phyloP scores from a whole-genome alignment of 306 rosid species.

The Lagenaria siceraria region DNA sequence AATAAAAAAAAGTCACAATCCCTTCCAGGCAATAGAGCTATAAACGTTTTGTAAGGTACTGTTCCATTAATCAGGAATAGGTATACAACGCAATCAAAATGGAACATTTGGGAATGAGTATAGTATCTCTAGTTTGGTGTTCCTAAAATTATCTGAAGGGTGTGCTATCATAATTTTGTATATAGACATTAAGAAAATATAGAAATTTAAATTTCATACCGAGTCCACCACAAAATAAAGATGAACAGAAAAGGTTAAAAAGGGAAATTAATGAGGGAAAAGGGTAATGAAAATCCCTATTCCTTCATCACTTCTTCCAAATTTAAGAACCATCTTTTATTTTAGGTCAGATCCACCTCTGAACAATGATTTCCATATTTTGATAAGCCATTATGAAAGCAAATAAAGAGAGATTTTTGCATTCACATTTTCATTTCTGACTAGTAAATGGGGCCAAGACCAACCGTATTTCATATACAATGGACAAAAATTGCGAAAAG shows the following conservation, averaged over 20 bases:
- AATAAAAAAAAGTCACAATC: not conserved
- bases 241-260: too few species aligned
- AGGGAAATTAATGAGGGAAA: too few species aligned
- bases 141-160: not conserved
- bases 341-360: not conserved
- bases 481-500: not conserved
- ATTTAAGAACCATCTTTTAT: not conserved
- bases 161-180: not conserved
- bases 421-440: not conserved
- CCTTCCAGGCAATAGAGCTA: not conserved
- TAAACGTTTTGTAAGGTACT: not conserved
- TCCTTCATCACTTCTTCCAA: not conserved
- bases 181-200: not conserved
- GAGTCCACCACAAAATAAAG: too few species aligned
- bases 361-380: not conserved
- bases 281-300: not conserved
- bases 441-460: not conserved
- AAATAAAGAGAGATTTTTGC: not conserved
- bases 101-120: not conserved
- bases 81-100: not conserved
- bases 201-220: not conserved
- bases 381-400: not conserved
- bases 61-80: not conserved
- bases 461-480: not conserved
- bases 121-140: not conserved